Percentiles rank a stretch among this genome's conserved stretches.
These are phyloP conservation scores for Cadophora sp. DNA, from an alignment of 2,329 filamentous ascomycete species.

Conservation along the genomic window DNA sequence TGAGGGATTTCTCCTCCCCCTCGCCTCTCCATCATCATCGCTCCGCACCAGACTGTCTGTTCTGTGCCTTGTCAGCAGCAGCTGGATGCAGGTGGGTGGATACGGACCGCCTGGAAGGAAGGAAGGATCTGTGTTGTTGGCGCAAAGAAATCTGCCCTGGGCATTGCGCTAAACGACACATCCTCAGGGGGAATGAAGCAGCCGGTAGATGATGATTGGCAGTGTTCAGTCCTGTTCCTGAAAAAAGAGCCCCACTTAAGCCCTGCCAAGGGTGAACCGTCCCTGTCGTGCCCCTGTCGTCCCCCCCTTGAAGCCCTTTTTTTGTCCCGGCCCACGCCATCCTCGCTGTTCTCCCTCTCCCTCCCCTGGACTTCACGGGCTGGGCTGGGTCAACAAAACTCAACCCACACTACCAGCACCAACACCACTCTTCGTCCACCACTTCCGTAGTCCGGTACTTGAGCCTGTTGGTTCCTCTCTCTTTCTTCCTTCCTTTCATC, in stretches of 20 bases:
- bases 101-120: neutral
- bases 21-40: neutral
- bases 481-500: neutral
- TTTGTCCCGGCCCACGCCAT: neutral
- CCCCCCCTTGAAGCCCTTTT: neutral
- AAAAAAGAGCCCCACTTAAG: conserved; percentile 1
- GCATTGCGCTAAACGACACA: neutral
- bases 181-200: neutral
- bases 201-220: conserved; percentile 7
- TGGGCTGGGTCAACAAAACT: conserved; percentile 6
- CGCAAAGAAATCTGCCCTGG: conserved; percentile 5
- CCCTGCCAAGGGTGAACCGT: conserved; percentile 5
- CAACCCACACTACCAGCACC: neutral
- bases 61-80: neutral
- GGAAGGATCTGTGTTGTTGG: conserved; percentile 14
- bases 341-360: neutral
- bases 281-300: neutral
- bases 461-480: neutral
- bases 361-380: neutral
- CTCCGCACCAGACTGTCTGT: neutral
- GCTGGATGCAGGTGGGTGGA: neutral
- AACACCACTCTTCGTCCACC: neutral
- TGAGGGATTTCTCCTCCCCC: neutral
- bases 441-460: conserved; percentile 13
- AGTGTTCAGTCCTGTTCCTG: neutral